A percentile compares a stretch with the other conserved stretches of the same genome.
These are phyloP conservation scores for Fusarium aywerte DNA, from an alignment of 2,329 filamentous ascomycete species.

Conservation along the genomic window DNA sequence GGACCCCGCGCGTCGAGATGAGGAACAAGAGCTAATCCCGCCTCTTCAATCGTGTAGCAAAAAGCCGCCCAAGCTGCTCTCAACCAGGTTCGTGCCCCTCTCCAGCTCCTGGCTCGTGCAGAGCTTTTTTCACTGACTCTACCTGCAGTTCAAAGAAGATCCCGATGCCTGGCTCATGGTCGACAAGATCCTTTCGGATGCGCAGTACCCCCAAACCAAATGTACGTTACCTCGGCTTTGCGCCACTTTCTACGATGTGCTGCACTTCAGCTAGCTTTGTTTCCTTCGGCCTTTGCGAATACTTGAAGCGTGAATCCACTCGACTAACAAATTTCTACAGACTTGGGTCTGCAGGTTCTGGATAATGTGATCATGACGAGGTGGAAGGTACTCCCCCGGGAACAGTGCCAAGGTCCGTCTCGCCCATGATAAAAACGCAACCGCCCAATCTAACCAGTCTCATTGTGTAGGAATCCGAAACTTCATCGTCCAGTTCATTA, in stretches of 20 bases:
- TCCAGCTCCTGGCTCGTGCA: background rate
- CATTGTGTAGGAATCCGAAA: constrained; percentile 84
- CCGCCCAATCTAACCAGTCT: constrained; percentile 24
- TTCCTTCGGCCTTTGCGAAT: background rate
- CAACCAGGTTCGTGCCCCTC: constrained; percentile 77
- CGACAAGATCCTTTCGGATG: constrained; percentile 94
- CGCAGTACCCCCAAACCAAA: constrained; percentile 95
- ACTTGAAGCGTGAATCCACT: constrained; percentile 11
- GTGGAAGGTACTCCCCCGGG: constrained; percentile 97
- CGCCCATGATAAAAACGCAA: background rate
- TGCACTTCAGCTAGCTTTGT: background rate
- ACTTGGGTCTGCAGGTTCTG: constrained; percentile 93
- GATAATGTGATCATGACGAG: constrained; percentile 98
- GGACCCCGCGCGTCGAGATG: constrained; percentile 37
- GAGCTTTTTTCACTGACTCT: constrained; percentile 31
- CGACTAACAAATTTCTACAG: constrained; percentile 58
- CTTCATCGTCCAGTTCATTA: constrained; percentile 98
- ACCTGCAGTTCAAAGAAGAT: constrained; percentile 92
- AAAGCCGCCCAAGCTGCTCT: constrained; percentile 92
- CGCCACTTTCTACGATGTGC: constrained; percentile 19
- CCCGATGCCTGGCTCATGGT: constrained; percentile 98
- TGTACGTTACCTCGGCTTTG: constrained; percentile 67
- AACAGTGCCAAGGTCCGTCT: constrained; percentile 85
- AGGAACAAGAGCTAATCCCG: constrained; percentile 34
- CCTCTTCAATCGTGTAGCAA: constrained; percentile 72